Percentiles rank a stretch among this genome's conserved stretches.
These are phyloP conservation scores for Potentilla sterilis DNA, from an alignment of 306 rosid species.

Conservation along the genomic window DNA sequence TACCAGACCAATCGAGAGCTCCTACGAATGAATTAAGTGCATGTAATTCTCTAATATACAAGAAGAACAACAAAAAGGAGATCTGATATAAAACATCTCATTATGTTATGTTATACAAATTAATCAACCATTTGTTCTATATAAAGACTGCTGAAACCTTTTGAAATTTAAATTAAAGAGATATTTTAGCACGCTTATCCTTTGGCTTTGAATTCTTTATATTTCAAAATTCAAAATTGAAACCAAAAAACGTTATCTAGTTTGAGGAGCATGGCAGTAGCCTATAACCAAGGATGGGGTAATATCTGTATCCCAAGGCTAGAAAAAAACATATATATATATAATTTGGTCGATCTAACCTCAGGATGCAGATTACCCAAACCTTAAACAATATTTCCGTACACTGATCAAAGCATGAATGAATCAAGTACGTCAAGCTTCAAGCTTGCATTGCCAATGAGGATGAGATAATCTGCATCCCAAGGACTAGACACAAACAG, in stretches of 20 bases:
- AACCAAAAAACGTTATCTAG: neutral
- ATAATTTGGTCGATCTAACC: neutral
- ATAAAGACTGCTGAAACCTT: neutral
- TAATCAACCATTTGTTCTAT: neutral
- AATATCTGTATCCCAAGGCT: neutral
- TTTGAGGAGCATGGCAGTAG: neutral
- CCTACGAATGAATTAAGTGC: neutral
- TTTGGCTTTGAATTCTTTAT: neutral
- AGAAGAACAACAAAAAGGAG: neutral
- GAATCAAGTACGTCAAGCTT: too few relatives aligned
- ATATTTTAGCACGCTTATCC: neutral
- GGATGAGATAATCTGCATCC: slow-evolving; percentile 9
- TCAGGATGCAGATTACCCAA: neutral
- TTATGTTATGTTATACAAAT: neutral
- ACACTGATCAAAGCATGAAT: too few relatives aligned
- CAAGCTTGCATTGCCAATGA: neutral
- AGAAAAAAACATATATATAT: neutral
- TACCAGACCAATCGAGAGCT: neutral
- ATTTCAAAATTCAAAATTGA: neutral
- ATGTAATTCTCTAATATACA: neutral
- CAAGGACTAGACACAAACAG: neutral
- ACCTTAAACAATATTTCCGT: too few relatives aligned
- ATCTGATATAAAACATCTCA: neutral
- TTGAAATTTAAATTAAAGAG: neutral
- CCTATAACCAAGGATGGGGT: neutral